These are phyloP conservation scores for Leucoagaricus sp. DNA, from an alignment of 1,284 basidiomycete species.

Conservation along the genomic window DNA sequence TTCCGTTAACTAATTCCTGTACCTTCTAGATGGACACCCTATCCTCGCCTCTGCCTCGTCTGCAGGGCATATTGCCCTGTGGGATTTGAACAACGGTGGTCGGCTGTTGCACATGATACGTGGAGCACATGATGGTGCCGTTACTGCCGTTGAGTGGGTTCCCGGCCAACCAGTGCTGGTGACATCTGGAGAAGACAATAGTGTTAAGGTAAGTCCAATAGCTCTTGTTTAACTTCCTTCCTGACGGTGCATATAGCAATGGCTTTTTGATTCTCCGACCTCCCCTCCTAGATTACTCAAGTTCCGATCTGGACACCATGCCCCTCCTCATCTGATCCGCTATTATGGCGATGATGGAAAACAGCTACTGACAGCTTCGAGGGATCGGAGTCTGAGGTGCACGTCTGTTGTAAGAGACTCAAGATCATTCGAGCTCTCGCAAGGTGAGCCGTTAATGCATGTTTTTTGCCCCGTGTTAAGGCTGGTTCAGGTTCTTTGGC, in stretches of 20 bases:
- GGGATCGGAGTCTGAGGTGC: slow-evolving; percentile 86
- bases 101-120: slow-evolving; percentile 81
- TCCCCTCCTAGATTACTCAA: slow-evolving; percentile 87
- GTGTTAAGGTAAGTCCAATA: slow-evolving; percentile 70
- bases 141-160: slow-evolving; percentile 86
- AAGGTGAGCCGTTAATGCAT: slow-evolving; percentile 56
- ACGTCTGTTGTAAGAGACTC: slow-evolving; percentile 95
- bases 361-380: slow-evolving; percentile 84
- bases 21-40: slow-evolving; percentile 75
- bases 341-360: slow-evolving; percentile 98
- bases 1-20: background rate
- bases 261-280: slow-evolving; percentile 93
- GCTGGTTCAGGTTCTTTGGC: slow-evolving; percentile 61
- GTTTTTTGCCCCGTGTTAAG: background rate
- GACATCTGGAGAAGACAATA: slow-evolving; percentile 90
- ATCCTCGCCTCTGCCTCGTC: slow-evolving; percentile 86
- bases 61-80: slow-evolving; percentile 85
- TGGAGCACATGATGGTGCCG: slow-evolving; percentile 84
- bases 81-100: slow-evolving; percentile 87
- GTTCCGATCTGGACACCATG: slow-evolving; percentile 89
- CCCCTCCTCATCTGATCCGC: slow-evolving; percentile 89
- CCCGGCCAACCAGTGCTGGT: slow-evolving; percentile 88
- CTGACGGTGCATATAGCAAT: slow-evolving; percentile 69
- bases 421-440: slow-evolving; percentile 91
- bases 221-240: background rate